A percentile compares a stretch with the other conserved stretches of the same genome.
phyloP scores from a whole-genome alignment of 2,329 filamentous ascomycete species.

The Penicillium sp. region DNA sequence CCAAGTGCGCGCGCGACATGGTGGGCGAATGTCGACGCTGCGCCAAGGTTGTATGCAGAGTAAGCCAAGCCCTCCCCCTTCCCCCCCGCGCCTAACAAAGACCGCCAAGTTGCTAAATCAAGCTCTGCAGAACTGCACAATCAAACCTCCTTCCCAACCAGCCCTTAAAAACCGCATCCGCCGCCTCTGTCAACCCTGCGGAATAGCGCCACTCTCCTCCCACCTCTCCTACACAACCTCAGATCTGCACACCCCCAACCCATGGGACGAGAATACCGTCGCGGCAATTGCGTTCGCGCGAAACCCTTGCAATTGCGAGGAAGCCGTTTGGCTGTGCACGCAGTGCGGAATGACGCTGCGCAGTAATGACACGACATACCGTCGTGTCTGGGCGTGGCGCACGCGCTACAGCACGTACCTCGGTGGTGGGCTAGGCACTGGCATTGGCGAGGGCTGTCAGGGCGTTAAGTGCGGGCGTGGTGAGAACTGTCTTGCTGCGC shows the following conservation, averaged over 20 bases:
- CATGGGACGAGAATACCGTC: not conserved
- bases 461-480: constrained; percentile 86
- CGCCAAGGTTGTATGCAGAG: constrained; percentile 73
- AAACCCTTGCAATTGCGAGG: constrained; percentile 58
- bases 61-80: constrained; percentile 46
- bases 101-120: not conserved
- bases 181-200: constrained; percentile 73
- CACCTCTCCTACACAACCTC: constrained; percentile 27
- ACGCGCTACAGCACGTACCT: constrained; percentile 75
- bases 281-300: constrained; percentile 49
- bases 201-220: constrained; percentile 62
- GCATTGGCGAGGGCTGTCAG: constrained; percentile 82
- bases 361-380: constrained; percentile 57
- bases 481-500: constrained; percentile 69
- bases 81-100: not conserved
- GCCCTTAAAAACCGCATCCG: constrained; percentile 73
- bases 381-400: constrained; percentile 82
- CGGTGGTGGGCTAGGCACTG: constrained; percentile 76
- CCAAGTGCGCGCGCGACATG: constrained; percentile 81
- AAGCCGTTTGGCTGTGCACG: constrained; percentile 75
- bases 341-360: constrained; percentile 72
- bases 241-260: constrained; percentile 33
- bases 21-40: constrained; percentile 81
- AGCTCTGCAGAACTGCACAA: constrained; percentile 72
- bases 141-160: constrained; percentile 70